Evolutionary conservation across 2,329 filamentous ascomycete species (phyloP).

Genomic region (Colletotrichum incanum): DNA sequence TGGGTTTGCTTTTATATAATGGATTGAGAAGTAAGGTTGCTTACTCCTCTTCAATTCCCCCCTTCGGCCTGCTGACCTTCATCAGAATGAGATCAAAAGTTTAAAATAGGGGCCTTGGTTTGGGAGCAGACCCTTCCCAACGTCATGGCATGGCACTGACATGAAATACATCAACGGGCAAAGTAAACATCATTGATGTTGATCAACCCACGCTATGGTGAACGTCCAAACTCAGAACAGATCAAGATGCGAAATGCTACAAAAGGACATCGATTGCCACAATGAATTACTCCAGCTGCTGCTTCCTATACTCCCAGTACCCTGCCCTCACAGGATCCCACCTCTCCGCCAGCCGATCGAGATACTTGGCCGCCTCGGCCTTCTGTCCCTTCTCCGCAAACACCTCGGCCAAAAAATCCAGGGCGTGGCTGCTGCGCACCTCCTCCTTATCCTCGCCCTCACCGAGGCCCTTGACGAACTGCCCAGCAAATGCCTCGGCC

Average conservation of each 20-base stretch:
- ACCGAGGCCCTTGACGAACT: slow-evolving; percentile 66
- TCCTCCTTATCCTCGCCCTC: slow-evolving; percentile 62
- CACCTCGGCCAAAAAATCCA: slow-evolving; percentile 82
- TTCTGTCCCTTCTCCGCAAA: slow-evolving; percentile 71
- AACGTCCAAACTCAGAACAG: neutral
- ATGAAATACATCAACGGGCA: neutral
- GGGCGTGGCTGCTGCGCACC: slow-evolving; percentile 75
- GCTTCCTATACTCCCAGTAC: slow-evolving; percentile 83
- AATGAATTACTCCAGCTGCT: slow-evolving; percentile 43
- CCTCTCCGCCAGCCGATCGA: slow-evolving; percentile 83
- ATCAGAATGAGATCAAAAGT: neutral
- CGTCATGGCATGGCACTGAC: neutral
- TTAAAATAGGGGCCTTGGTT: neutral
- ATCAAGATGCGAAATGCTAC: slow-evolving; percentile 6
- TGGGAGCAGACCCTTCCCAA: neutral
- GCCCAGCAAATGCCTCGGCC: slow-evolving; percentile 64
- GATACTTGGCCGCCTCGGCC: slow-evolving; percentile 76
- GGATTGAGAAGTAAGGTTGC: neutral
- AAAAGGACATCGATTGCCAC: neutral
- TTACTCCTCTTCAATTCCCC: neutral
- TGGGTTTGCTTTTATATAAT: neutral
- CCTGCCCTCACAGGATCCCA: slow-evolving; percentile 93
- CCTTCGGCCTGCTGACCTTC: slow-evolving; percentile 2
- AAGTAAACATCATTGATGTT: neutral
- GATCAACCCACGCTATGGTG: neutral